Base-by-base conservation (phyloP, 2,329 filamentous ascomycete genomes). In the Ophiostoma sp. region DNA sequence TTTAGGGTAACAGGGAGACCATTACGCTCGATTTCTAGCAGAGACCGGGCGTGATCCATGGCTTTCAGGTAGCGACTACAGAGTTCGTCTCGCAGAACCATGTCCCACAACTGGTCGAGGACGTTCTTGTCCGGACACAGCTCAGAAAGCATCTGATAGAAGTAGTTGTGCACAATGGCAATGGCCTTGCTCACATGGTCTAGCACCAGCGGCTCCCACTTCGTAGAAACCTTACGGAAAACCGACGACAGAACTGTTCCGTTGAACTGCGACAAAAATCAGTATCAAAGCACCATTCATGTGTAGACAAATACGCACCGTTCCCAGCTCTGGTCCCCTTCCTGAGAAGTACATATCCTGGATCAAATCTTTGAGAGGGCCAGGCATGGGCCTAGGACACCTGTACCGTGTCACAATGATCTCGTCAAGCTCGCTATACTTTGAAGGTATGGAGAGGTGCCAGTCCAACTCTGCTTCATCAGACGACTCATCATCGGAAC, bases 291-390 rank as follows among this genome's bases (percentile, higher is more conserved):
- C n/a, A 42, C 6, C 58, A 41, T 41, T 1, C n/a, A 62, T 62
- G 65, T 16, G 40, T 45, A 36, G 49, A 14, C n/a, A 27, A 58
- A 27, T 38, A 36, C 69, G 84, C 80, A 73, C 79, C 4, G 81
- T 86, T 0, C 85, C 85, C 0, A 88, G 70, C 66, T 87, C 83
- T 16, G 83, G 82, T 0, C 84, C 85, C 0, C 84, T 81, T 0
- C 80, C 84, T 0, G 75, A 72, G 0, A 71, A 71, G 70, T 86
- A 83, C 0, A 80, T 72, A 0, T 74, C 55, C 27, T 76, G 73
- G 14, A 87, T 82, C 75, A 81, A 68, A 3, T 0, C 40, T 2
- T 27, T 63, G 16, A 63, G 9, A 4, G 60, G 60, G 40, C 60
- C 60, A 44, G 14, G 60, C 38, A 18, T 42, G 8, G 60, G 60